Conservation (phyloP, 139 green algal species). For the Closterium sp. region DNA sequence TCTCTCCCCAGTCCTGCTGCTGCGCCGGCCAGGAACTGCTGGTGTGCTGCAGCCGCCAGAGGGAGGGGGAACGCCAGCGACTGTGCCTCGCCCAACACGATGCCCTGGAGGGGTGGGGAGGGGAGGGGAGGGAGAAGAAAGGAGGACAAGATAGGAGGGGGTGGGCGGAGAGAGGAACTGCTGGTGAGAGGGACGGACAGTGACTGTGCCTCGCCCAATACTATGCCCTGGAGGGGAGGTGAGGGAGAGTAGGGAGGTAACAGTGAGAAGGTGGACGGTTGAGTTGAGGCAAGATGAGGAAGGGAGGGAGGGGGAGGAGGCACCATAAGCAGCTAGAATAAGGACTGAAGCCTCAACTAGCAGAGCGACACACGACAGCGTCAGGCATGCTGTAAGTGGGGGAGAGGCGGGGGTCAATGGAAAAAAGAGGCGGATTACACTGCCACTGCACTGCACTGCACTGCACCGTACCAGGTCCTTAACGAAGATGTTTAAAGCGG, state of each 20-base stretch:
- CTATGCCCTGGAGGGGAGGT: no score
- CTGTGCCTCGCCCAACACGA: constrained; percentile 52
- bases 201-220: background rate
- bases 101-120: constrained; percentile 22
- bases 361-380: no score
- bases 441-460: no score
- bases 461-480: constrained; percentile 48
- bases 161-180: background rate
- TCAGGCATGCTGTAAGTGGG: no score
- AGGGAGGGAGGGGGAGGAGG: no score
- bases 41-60: constrained; percentile 48
- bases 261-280: background rate
- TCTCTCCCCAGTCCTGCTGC: constrained; percentile 30
- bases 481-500: constrained; percentile 53
- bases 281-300: background rate
- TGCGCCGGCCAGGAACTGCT: constrained; percentile 49
- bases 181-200: background rate
- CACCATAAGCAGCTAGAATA: no score
- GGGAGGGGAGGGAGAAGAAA: no score
- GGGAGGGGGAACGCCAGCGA: constrained; percentile 42
- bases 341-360: no score
- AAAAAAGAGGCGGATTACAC: no score
- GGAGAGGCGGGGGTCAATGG: no score
- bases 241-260: background rate
- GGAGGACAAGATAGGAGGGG: background rate